Evolutionary conservation across 805 yeast species (phyloP), one percentile per base, ranked within the genome.

Genomic region (Lachancea mirantina): DNA sequence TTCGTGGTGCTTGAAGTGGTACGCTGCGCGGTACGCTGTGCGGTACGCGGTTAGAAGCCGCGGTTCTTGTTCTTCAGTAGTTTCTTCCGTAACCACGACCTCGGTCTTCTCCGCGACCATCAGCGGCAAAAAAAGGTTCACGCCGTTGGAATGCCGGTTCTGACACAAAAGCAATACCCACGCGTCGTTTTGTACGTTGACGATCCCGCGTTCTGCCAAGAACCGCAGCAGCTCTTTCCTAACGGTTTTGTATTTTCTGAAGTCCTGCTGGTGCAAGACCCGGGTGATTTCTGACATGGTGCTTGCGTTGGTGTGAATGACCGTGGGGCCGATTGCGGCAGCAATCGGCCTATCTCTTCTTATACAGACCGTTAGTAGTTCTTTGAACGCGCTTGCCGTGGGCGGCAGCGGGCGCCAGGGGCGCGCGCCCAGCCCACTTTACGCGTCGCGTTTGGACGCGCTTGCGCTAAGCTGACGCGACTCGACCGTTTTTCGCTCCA

Each of bases 71-170:
- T n/a, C n/a, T n/a, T n/a, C n/a, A n/a, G n/a, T n/a, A n/a, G n/a
- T n/a, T n/a, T n/a, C n/a, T n/a, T n/a, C n/a, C 10, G 14, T 6
- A 6, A 15, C 19, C 8, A 23, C n/a, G 9, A n/a, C 2, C 4
- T n/a, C 32, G 6, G 11, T 6, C 9, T 13, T 14, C 20, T 28
- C 28, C 10, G 36, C 36, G 16, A 23, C 9, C 36, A 33, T 33
- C 11, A 33, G 23, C 4, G 36, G 36, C 27, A 33, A 17, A 19
- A 23, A 33, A 14, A 33, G 16, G 14, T 33, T 16, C 18, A 27
- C 19, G 5, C 36, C 36, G 13, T 33, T 33, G 16, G 36, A 33
- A 28, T 33, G 36, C 10, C 17, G 25, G 13, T 33, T 33, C n/a
- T 15, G 32, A 17, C 32, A 14, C 4, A 33, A 32, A 14, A 33